These are phyloP conservation scores for Corylus heterophylla DNA, from an alignment of 306 rosid species.

Conservation along the genomic window DNA sequence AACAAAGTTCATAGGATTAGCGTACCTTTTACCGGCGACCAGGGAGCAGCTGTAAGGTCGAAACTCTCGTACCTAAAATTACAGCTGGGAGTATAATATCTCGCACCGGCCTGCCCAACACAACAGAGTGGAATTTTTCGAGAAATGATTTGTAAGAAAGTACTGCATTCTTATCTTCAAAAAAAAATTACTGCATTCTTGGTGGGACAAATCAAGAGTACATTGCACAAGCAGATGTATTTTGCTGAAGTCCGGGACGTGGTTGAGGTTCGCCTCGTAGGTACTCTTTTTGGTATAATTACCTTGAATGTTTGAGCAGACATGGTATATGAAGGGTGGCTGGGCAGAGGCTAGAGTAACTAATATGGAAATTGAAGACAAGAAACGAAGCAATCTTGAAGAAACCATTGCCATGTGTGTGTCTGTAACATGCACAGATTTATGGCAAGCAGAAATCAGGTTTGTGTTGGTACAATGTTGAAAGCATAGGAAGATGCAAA, in stretches of 20 bases:
- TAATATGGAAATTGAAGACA: not conserved
- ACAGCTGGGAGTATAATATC: conserved; percentile 14
- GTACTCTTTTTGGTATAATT: conserved; percentile 33
- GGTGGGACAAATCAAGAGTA: conserved; percentile 7
- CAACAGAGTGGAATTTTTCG: not conserved
- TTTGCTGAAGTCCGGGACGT: not conserved
- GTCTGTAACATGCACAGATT: not conserved
- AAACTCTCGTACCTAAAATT: conserved; percentile 5
- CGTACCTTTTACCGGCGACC: not conserved
- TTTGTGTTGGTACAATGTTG: no score
- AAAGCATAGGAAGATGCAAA: no score
- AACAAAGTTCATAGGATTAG: not conserved
- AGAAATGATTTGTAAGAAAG: not conserved
- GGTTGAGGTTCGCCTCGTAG: conserved; percentile 27
- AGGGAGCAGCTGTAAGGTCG: not conserved
- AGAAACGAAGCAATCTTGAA: not conserved
- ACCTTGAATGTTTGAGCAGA: conserved; percentile 1
- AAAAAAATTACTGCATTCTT: not conserved
- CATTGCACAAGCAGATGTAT: conserved; percentile 24
- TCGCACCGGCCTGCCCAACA: not conserved
- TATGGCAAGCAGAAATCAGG: no score
- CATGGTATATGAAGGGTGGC: not conserved
- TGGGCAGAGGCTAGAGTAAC: no score
- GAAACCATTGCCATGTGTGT: conserved; percentile 1
- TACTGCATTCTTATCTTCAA: no score